Evolutionary conservation across 345 rosid genomes (phyloP).

Genomic region (Acer yangbiense): DNA sequence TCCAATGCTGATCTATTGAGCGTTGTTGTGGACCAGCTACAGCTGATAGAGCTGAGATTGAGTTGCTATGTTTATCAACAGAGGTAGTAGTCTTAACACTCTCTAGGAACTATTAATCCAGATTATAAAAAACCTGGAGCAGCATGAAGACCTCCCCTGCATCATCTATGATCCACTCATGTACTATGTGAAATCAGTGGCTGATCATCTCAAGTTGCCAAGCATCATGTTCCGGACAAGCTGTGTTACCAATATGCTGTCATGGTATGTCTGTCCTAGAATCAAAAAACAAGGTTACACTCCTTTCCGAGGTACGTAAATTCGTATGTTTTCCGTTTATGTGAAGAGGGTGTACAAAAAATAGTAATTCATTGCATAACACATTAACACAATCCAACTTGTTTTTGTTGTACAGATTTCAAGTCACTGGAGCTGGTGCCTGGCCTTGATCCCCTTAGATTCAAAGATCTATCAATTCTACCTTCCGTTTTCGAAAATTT

Average conservation of each 20-base stretch:
- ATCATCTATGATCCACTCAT: conserved; percentile 52
- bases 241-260: conserved; percentile 30
- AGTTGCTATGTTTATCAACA: too few species aligned
- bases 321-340: neutral
- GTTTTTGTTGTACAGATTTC: neutral
- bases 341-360: neutral
- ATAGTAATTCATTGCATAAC: neutral
- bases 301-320: conserved; percentile 36
- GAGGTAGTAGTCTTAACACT: too few species aligned
- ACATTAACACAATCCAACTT: too few species aligned
- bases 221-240: conserved; percentile 41
- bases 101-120: conserved; percentile 33
- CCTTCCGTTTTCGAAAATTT: too few species aligned
- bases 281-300: conserved; percentile 29
- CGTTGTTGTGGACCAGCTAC: too few species aligned
- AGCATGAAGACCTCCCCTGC: conserved; percentile 28
- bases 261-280: conserved; percentile 23
- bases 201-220: conserved; percentile 40
- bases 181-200: conserved; percentile 44
- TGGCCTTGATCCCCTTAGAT: conserved; percentile 1
- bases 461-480: too few species aligned
- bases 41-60: too few species aligned
- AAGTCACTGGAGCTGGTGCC: conserved; percentile 11
- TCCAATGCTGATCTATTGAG: too few species aligned
- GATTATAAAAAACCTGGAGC: conserved; percentile 8